Base-by-base conservation (phyloP, 1,284 basidiomycete species). In the Fistulinella cinereoalba region DNA sequence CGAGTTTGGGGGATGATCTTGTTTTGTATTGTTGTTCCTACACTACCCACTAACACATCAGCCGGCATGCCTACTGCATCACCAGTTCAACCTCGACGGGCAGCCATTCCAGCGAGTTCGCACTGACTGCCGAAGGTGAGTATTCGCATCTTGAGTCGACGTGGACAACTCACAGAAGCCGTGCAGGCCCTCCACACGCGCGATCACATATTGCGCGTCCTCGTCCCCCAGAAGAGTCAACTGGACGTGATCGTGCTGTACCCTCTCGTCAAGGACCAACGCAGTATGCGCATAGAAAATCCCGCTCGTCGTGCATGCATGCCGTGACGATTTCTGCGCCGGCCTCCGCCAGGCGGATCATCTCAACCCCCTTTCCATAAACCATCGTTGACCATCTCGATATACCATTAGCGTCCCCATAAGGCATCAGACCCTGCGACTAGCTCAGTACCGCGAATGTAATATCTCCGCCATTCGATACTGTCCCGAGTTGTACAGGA, bases 1-100 rank as follows among this genome's bases (percentile, higher is more conserved):
- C 47, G 52, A 43, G 39, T n/a, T n/a, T n/a, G 39, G 19, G 46
- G 22, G 33, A 5, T 31, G 47, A 60, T 55, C 54, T 56, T 64
- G 64, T 68, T 64, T 52, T 68, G 66, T 7, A 16, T 59, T 64
- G 65, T 67, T 64, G 57, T 58, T 43, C 28, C 41, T 51, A 44
- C 44, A 32, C 18, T 50, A 29, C 24, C 4, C 55, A 50, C 37
- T 62, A 61, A 15, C 50, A 50, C 47, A 62, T 64, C 43, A 62
- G 62, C 32, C 44, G 49, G 12, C 51, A 45, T 36, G 55, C 45
- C 32, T 25, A 43, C 9, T 43, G 46, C 39, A 51, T 57, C 47
- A 64, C 52, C 29, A 52, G n/a, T n/a, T n/a, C 60, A 0, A 19
- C 29, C 43, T 62, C 60, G 18, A 65, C 61, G 1, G 56, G 63